Evolutionary conservation across 257 asterid genomes (phyloP).

Genomic region (Capsicum baccatum): DNA sequence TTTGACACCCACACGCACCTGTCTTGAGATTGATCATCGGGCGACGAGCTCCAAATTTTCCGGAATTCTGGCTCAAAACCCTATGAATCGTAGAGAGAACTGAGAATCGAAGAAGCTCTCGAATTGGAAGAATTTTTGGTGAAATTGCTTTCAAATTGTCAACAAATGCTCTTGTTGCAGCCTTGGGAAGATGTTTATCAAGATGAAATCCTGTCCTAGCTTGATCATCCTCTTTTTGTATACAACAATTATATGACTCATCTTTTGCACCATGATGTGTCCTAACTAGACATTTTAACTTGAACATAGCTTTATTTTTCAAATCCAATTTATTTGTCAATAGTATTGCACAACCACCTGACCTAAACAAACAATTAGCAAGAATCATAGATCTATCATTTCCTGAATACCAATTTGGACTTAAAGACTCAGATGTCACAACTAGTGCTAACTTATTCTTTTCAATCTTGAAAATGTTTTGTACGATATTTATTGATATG

Average conservation of each 20-base stretch:
- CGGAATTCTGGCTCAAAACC: slow-evolving; percentile 31
- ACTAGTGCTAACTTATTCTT: slow-evolving; percentile 55
- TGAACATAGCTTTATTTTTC: no score
- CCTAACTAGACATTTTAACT: slow-evolving; percentile 54
- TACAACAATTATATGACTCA: slow-evolving; percentile 69
- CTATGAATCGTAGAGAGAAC: slow-evolving; percentile 25
- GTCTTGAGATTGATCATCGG: slow-evolving; percentile 62
- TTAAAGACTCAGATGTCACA: no score
- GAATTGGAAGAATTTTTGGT: slow-evolving; percentile 61
- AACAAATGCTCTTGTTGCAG: slow-evolving; percentile 75
- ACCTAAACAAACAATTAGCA: no score
- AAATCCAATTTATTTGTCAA: no score
- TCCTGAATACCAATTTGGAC: no score
- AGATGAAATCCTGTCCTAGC: slow-evolving; percentile 68
- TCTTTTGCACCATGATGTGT: slow-evolving; percentile 79
- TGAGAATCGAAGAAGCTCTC: slow-evolving; percentile 63
- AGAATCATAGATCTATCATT: no score
- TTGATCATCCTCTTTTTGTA: slow-evolving; percentile 65
- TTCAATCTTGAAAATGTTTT: slow-evolving; percentile 49
- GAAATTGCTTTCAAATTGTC: slow-evolving; percentile 73
- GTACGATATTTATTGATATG: slow-evolving; percentile 59
- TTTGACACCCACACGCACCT: slow-evolving; percentile 25
- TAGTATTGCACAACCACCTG: no score
- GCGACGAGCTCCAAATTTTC: slow-evolving; percentile 32
- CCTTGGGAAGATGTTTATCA: slow-evolving; percentile 68